phyloP scores from a whole-genome alignment of 2,329 filamentous ascomycete species.

The Alternaria angustiovoidea region DNA sequence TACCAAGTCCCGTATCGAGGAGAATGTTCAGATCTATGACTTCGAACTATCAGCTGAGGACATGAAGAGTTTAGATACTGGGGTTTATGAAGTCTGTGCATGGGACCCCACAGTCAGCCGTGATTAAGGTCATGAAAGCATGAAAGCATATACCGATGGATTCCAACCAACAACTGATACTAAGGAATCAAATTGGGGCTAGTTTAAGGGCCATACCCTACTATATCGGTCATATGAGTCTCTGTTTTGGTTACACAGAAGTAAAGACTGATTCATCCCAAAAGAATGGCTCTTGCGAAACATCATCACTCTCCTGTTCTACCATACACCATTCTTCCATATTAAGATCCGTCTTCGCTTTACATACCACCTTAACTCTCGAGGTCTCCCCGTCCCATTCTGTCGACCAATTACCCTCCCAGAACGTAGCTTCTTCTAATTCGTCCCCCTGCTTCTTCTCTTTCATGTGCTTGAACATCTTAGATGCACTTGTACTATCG shows the following conservation, averaged over 20 bases:
- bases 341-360: not conserved
- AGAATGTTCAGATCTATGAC: conserved; percentile 67
- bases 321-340: conserved; percentile 7
- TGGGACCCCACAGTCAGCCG: conserved; percentile 64
- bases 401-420: conserved; percentile 17
- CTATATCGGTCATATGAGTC: not conserved
- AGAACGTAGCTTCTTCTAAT: conserved; percentile 16
- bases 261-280: not conserved
- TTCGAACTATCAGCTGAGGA: conserved; percentile 67
- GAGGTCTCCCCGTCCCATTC: conserved; percentile 4
- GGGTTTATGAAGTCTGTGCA: conserved; percentile 64
- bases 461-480: conserved; percentile 21
- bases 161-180: too few species aligned
- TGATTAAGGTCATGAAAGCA: conserved; percentile 38
- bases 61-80: conserved; percentile 64
- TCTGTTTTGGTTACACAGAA: not conserved
- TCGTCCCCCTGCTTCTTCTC: conserved; percentile 9
- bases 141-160: not conserved
- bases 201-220: not conserved
- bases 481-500: conserved; percentile 7
- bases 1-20: conserved; percentile 66
- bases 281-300: not conserved
- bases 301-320: not conserved
- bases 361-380: conserved; percentile 17
- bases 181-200: not conserved